phyloP scores from a whole-genome alignment of 805 yeast species.

The Schwanniomyces vanrijiae region DNA sequence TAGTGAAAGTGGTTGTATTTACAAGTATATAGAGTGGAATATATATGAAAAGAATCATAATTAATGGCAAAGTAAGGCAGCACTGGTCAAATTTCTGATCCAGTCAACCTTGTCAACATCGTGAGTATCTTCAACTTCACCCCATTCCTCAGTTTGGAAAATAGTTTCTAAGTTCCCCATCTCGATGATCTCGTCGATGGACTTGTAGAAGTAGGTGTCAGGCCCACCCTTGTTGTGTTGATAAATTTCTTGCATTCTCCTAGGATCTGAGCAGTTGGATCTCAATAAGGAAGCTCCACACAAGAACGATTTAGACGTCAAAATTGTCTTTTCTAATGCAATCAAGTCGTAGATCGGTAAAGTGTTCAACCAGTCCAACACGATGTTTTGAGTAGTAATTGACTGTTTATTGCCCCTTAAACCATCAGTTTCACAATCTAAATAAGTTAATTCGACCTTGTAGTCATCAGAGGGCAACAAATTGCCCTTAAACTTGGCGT shows the following conservation, averaged over 20 bases:
- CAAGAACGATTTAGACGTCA: constrained; percentile 82
- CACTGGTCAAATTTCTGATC: constrained; percentile 76
- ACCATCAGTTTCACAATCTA: constrained; percentile 84
- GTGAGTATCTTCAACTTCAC: constrained; percentile 97
- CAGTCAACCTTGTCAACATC: constrained; percentile 95
- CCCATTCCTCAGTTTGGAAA: constrained; percentile 90
- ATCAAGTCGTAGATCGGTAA: constrained; percentile 77
- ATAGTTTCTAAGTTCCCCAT: constrained; percentile 80
- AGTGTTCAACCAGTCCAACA: constrained; percentile 58
- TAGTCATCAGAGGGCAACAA: constrained; percentile 20
- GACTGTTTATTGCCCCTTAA: constrained; percentile 78
- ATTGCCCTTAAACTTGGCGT: constrained; percentile 26
- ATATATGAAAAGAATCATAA: too few species aligned
- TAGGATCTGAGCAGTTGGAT: constrained; percentile 32
- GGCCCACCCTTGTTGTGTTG: constrained; percentile 34
- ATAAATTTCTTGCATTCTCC: constrained; percentile 20
- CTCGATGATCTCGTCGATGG: constrained; percentile 71
- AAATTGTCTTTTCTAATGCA: constrained; percentile 86
- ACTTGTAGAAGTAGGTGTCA: constrained; percentile 34
- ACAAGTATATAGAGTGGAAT: not conserved
- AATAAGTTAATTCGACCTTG: constrained; percentile 45
- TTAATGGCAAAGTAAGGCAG: constrained; percentile 43
- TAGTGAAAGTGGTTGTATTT: not conserved
- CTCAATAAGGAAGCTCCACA: constrained; percentile 72
- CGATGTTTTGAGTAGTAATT: constrained; percentile 58